Evolutionary conservation across 2,329 filamentous ascomycete genomes (phyloP).

Genomic region (Colletotrichum sp.): DNA sequence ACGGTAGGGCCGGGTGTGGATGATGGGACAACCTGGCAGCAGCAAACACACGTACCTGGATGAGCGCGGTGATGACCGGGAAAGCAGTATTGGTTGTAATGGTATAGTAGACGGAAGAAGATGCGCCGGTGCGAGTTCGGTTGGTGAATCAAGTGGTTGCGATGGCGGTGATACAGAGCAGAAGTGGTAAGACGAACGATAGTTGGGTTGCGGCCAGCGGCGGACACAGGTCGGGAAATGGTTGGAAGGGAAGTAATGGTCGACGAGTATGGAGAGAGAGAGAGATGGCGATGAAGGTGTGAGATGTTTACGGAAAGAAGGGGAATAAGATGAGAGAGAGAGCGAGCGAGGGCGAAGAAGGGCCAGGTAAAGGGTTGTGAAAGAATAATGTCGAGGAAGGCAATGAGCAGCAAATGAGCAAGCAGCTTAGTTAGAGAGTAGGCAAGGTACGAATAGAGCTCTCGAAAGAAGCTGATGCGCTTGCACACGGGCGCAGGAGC

Average conservation of each 20-base stretch:
- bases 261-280: not conserved
- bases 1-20: not conserved
- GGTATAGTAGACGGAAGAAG: not conserved
- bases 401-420: not conserved
- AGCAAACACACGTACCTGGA: slow-evolving; percentile 4
- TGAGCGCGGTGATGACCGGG: not conserved
- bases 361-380: not conserved
- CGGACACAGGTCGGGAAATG: not conserved
- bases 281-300: not conserved
- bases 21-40: not conserved
- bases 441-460: not conserved
- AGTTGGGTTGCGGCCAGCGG: not conserved
- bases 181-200: not conserved
- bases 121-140: not conserved
- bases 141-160: not conserved
- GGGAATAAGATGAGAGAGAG: not conserved
- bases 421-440: not conserved
- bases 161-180: not conserved
- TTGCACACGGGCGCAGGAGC: slow-evolving; percentile 1
- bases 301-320: not conserved
- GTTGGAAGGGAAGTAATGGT: not conserved
- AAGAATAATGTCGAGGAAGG: not conserved
- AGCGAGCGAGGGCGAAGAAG: not conserved
- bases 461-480: slow-evolving; percentile 3
- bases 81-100: not conserved